Evolutionary conservation across 306 rosid genomes (phyloP).

Genomic region (Prunus davidiana): DNA sequence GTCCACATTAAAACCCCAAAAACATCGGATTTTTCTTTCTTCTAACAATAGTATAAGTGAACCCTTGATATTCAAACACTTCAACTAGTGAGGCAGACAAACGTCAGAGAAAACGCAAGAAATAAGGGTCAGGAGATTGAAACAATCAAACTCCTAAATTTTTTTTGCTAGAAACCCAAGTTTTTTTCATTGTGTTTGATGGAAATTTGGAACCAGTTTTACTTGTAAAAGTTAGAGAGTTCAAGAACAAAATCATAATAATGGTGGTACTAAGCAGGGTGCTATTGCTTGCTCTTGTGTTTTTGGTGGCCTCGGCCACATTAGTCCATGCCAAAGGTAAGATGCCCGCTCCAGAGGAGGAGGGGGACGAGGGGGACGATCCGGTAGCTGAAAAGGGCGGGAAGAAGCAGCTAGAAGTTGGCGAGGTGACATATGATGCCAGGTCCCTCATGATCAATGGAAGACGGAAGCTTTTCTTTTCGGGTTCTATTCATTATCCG

Average conservation of each 20-base stretch:
- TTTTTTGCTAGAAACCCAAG: neutral
- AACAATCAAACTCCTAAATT: neutral
- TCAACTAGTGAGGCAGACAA: neutral
- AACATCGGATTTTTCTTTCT: neutral
- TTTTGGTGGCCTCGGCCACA: constrained; percentile 1
- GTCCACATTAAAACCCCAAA: constrained; percentile 16
- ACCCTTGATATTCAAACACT: constrained; percentile 4
- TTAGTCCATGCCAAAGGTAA: neutral
- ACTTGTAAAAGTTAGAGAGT: neutral
- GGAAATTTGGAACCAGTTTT: neutral
- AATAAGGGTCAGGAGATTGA: no score
- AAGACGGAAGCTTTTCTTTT: constrained; percentile 57
- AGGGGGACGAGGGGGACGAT: neutral
- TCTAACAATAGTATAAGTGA: constrained; percentile 3
- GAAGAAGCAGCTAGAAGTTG: neutral
- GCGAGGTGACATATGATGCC: constrained; percentile 59
- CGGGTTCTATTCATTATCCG: constrained; percentile 87
- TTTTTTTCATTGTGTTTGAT: neutral
- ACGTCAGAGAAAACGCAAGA: neutral
- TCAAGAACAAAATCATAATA: neutral
- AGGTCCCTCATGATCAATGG: constrained; percentile 63
- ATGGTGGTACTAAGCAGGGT: constrained; percentile 8
- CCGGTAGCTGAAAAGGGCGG: neutral
- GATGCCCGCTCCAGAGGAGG: neutral
- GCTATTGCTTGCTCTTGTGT: neutral